Evolutionary conservation across 2,329 filamentous ascomycete species (phyloP), one percentile per base, ranked within the genome.

Genomic region (Diplocarpon mali): DNA sequence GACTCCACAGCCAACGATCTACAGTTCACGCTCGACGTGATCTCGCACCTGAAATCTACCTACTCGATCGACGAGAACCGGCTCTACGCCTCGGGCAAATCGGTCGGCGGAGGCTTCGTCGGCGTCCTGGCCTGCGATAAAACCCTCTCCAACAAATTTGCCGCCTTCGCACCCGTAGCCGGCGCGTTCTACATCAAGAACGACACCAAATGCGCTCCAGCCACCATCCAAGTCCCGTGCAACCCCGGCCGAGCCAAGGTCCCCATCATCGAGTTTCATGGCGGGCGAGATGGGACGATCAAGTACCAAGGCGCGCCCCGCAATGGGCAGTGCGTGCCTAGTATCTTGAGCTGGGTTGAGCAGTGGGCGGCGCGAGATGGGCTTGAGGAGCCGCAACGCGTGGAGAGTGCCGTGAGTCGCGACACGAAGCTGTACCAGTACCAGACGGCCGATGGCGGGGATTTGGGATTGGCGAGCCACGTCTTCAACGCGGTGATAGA

Each of bases 241-340:
- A 56, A 49, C 2, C 62, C 67, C 0, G 58, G 53, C 2, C 58
- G 62, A 31, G 51, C 42, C 0, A 53, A 62, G 3, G 46, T 72
- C 3, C 69, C 71, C 1, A 61, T 75, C 9, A 56, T 75, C 8
- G 67, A 71, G 35, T 68, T 73, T 42, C 72, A 75, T 53, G 71
- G 71, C n/a, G 65, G 63, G 2, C 61, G 52, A 2, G 72, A 75
- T 53, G 60, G 50, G 2, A 69, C 64, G 0, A 71, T 75, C 29
- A 50, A 58, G 0, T 74, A 72, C 47, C 46, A 55, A 2, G 71
- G 71, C 1, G 67, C 64, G 2, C 61, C 61, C 30, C 64, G 68
- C 2, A 62, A 64, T 2, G 64, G 64, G 1, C 67, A 66, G 0
- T 66, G 63, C 40, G 49, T 72, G 38, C 71, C 70, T 1, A 51